Percentiles rank a stretch among this genome's conserved stretches.
These are phyloP conservation scores for Stemphylium vesicarium DNA, from an alignment of 2,329 filamentous ascomycete genomes.

Conservation along the genomic window DNA sequence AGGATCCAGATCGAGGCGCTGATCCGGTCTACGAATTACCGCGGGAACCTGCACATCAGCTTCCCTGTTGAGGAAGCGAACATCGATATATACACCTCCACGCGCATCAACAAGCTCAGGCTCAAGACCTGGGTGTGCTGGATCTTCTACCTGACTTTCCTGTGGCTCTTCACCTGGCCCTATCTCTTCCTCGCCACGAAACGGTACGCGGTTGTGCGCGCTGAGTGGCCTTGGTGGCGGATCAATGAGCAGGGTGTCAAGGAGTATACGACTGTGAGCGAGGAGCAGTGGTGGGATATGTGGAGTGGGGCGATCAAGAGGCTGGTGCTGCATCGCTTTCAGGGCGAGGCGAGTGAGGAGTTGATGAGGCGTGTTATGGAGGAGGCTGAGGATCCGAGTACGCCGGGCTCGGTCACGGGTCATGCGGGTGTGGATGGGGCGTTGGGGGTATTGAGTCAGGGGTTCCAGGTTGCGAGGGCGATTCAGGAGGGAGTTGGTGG, in stretches of 20 bases:
- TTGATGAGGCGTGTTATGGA: slow-evolving; percentile 38
- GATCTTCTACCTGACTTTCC: slow-evolving; percentile 69
- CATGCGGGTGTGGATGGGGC: slow-evolving; percentile 41
- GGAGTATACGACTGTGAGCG: slow-evolving; percentile 58
- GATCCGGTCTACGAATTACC: slow-evolving; percentile 70
- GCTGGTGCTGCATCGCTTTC: slow-evolving; percentile 64
- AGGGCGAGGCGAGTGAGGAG: slow-evolving; percentile 61
- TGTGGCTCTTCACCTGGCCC: slow-evolving; percentile 75
- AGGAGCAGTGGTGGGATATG: slow-evolving; percentile 65
- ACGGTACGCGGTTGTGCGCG: slow-evolving; percentile 68
- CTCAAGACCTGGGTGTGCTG: slow-evolving; percentile 67
- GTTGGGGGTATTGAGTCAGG: slow-evolving; percentile 42
- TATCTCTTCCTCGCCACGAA: slow-evolving; percentile 71
- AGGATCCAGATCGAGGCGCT: slow-evolving; percentile 61
- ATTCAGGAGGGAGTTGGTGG: slow-evolving; percentile 23
- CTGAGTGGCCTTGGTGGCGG: slow-evolving; percentile 65
- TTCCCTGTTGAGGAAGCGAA: slow-evolving; percentile 65
- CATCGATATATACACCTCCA: slow-evolving; percentile 69
- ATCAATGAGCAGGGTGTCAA: slow-evolving; percentile 43
- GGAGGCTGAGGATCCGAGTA: slow-evolving; percentile 54
- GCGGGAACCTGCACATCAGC: slow-evolving; percentile 63
- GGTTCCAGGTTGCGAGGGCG: slow-evolving; percentile 41
- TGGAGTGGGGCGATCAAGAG: slow-evolving; percentile 67
- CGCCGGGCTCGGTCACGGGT: slow-evolving; percentile 40
- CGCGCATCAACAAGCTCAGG: slow-evolving; percentile 69